A percentile compares a stretch with the other conserved stretches of the same genome.
Conservation (phyloP, 2,329 filamentous ascomycete genomes). For the Calonectria leucothoes region DNA sequence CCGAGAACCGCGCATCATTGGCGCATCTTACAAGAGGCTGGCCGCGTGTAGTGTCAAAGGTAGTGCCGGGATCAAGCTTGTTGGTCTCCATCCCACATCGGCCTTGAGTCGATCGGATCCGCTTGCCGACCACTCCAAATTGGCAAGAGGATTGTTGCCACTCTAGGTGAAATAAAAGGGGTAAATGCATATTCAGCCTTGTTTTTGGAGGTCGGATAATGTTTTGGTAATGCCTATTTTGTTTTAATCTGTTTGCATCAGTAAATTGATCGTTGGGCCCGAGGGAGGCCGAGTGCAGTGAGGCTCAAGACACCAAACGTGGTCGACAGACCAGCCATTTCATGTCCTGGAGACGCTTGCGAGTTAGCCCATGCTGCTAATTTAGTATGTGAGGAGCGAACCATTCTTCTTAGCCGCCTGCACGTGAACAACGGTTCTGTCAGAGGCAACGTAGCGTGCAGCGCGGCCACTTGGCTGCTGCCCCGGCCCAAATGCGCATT, state of each 20-base stretch:
- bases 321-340: background rate
- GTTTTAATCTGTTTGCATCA: background rate
- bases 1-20: background rate
- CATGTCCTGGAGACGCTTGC: background rate
- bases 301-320: background rate
- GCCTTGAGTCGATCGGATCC: background rate
- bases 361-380: background rate
- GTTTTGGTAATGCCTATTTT: background rate
- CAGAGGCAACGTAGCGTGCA: background rate
- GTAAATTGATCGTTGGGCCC: background rate
- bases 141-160: background rate
- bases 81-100: background rate
- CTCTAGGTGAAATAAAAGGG: background rate
- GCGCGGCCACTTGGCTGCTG: background rate
- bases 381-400: background rate
- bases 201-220: background rate
- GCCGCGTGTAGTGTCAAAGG: background rate
- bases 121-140: background rate
- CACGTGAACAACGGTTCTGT: background rate
- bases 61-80: background rate
- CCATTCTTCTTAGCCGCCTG: background rate
- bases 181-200: too few species aligned
- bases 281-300: too few species aligned
- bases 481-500: background rate
- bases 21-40: background rate